Evolutionary conservation across 148 eudicot species (phyloP), one percentile per base, ranked within the genome.

Genomic region (Mesembryanthemum crystallinum): DNA sequence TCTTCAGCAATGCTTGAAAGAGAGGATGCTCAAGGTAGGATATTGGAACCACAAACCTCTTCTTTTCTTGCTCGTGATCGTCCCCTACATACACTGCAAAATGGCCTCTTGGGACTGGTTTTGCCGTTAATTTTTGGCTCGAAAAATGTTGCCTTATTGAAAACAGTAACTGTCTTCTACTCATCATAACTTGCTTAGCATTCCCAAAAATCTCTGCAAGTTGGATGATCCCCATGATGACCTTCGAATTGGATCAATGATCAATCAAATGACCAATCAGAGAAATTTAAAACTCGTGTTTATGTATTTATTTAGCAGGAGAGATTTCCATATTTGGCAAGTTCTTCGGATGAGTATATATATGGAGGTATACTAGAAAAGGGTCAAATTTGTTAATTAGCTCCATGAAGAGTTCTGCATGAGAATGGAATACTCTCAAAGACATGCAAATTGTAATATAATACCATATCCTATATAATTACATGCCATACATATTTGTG

Each of bases 1-100:
- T 76, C 27, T 42, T 58, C 45, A 87, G 59, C 64, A 84, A 58
- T 3, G 76, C 73, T 51, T 84, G 89, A 62, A 87, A 84, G 10
- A 62, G 73, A 61, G 86, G 83, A 10, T 83, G 80, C 29, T 83
- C 81, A 69, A 87, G 47, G 57, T 80, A 87, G 0, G 86, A 76
- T 30, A 87, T 64, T 13, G 90, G 88, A 12, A 87, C 73, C 1
- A 87, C 76, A 39, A 77, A 81, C 29, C 86, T 51, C 33, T 77
- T 85, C 76, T 68, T 85, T 20, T 83, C 63, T 5, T 49, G 51
- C 35, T 67, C 73, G 0, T 37, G 27, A 1, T 45, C 14, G 9
- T 78, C 77, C 0, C 86, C 88, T 68, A 82, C 80, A 75, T 86
- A 86, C 4, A 88, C 79, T 5, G 86, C 88, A 45, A 86, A 58